phyloP scores from a whole-genome alignment of 192 early-diverging fungal genomes.

The Coemansia interrupta region DNA sequence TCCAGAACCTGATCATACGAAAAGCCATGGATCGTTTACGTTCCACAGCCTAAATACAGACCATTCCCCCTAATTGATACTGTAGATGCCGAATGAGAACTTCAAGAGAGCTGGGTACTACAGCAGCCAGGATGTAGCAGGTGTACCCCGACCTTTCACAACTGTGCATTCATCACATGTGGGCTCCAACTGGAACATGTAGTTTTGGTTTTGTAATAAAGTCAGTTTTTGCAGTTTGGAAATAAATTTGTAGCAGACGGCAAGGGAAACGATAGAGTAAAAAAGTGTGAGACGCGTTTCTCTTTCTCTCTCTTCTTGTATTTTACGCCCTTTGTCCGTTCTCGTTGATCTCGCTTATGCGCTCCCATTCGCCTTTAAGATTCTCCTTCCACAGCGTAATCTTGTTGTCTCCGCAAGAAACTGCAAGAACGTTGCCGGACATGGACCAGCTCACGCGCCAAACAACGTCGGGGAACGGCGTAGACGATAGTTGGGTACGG shows the following conservation, averaged over 20 bases:
- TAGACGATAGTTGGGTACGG: conserved; percentile 65
- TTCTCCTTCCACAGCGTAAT: conserved; percentile 96
- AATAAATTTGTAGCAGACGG: too few species aligned
- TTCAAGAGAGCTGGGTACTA: too few species aligned
- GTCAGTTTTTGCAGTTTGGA: background rate
- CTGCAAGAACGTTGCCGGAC: conserved; percentile 93
- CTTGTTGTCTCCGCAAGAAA: conserved; percentile 95
- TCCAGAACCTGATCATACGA: too few species aligned
- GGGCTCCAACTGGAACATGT: background rate
- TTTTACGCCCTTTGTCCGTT: conserved; percentile 30
- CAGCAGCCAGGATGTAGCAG: too few species aligned
- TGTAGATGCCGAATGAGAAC: background rate
- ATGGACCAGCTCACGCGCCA: conserved; percentile 98
- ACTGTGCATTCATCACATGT: conserved; percentile 1
- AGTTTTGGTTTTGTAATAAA: too few species aligned
- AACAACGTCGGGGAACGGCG: conserved; percentile 91
- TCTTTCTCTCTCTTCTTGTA: background rate
- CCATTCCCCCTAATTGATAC: too few species aligned
- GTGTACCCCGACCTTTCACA: conserved; percentile 4
- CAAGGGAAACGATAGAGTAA: too few species aligned
- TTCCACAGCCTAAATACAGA: background rate
- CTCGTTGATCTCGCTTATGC: conserved; percentile 70
- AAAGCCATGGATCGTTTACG: background rate
- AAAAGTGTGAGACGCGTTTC: background rate
- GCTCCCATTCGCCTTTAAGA: conserved; percentile 85